These are phyloP conservation scores for Takashimella tepidaria DNA, from an alignment of 1,284 basidiomycete species.

Conservation along the genomic window DNA sequence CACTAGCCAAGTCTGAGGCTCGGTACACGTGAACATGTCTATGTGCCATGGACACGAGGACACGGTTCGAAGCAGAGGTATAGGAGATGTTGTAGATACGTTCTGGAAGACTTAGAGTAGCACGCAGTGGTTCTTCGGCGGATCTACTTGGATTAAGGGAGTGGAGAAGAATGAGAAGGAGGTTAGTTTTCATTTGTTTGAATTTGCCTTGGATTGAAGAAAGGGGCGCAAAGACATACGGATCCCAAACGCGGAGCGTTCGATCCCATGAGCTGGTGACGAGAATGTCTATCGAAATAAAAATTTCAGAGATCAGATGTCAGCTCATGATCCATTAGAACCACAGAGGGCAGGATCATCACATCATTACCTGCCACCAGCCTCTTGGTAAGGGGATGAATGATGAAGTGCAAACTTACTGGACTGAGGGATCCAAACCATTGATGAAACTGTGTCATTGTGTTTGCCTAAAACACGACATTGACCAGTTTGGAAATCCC, in stretches of 20 bases:
- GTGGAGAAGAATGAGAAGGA: not conserved
- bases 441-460: conserved; percentile 46
- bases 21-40: conserved; percentile 83
- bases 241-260: conserved; percentile 81
- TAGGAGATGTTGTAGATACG: conserved; percentile 71
- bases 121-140: conserved; percentile 53
- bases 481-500: conserved; percentile 49
- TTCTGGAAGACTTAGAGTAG: conserved; percentile 67
- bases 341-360: too few relatives aligned
- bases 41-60: conserved; percentile 87
- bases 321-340: not conserved
- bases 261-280: conserved; percentile 89
- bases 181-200: conserved; percentile 20
- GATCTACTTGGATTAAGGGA: conserved; percentile 13
- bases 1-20: conserved; percentile 59
- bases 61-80: conserved; percentile 48
- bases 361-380: too few relatives aligned
- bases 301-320: not conserved
- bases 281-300: conserved; percentile 55
- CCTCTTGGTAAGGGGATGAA: too few relatives aligned
- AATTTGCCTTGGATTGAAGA: too few relatives aligned
- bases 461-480: conserved; percentile 49
- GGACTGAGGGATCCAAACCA: conserved; percentile 47
- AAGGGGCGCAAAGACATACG: conserved; percentile 52
- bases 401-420: conserved; percentile 31